Evolutionary conservation across 1,284 basidiomycete genomes (phyloP).

Genomic region (Anthracocystis panici-leucophaei): DNA sequence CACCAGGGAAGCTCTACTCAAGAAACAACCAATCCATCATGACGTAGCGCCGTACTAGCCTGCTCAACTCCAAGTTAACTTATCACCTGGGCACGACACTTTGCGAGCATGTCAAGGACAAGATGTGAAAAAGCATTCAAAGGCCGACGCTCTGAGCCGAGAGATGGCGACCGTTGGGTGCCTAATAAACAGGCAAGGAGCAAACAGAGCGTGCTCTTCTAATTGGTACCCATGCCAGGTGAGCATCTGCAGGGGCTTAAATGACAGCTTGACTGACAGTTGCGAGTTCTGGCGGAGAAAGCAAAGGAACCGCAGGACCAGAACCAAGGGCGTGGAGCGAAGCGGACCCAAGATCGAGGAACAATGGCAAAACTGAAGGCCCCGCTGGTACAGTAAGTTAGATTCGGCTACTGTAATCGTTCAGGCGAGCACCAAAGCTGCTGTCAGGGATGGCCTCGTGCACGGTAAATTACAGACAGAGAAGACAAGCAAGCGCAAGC

Average conservation of each 20-base stretch:
- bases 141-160: not conserved
- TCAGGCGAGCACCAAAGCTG: no score
- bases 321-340: no score
- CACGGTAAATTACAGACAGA: no score
- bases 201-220: conserved; percentile 1
- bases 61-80: no score
- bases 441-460: no score
- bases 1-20: not conserved
- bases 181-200: not conserved
- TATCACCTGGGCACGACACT: no score
- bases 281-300: not conserved
- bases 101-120: no score
- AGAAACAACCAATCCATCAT: not conserved
- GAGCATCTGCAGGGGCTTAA: conserved; percentile 1
- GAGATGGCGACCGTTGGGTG: not conserved
- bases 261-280: not conserved
- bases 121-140: not conserved
- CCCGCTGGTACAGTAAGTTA: no score
- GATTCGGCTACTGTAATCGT: no score
- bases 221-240: not conserved
- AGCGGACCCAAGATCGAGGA: no score
- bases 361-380: no score
- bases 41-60: not conserved
- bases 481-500: no score
- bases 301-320: not conserved